Conservation (phyloP, 208 protist genomes). For the Blastocrithidia nonstop region DNA sequence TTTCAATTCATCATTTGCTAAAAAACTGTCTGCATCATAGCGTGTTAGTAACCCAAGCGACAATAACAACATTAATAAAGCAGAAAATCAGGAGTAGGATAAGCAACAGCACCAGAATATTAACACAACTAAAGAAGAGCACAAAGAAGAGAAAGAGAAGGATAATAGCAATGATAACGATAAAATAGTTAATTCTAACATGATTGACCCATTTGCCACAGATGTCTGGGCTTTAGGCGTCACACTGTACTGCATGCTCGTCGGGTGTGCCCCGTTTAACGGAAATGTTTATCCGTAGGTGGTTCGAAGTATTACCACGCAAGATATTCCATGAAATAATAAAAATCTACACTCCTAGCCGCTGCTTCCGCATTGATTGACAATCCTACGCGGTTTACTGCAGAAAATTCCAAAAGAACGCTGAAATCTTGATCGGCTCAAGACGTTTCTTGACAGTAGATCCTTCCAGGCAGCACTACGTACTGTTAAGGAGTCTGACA, state of each 20-base stretch:
- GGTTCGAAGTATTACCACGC: slow-evolving; percentile 14
- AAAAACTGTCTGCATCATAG: too few species aligned
- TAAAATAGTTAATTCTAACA: too few species aligned
- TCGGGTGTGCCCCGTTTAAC: slow-evolving; percentile 49
- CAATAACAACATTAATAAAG: slow-evolving; percentile 1
- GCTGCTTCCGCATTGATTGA: slow-evolving; percentile 22
- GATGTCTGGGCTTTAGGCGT: slow-evolving; percentile 75
- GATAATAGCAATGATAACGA: too few species aligned
- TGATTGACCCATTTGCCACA: slow-evolving; percentile 35
- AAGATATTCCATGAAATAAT: slow-evolving; percentile 25
- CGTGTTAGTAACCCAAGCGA: slow-evolving; percentile 3
- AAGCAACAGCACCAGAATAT: background rate
- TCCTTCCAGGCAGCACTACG: slow-evolving; percentile 16
- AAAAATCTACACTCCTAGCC: slow-evolving; percentile 9
- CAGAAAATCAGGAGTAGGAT: background rate
- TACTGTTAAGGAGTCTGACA: too few species aligned
- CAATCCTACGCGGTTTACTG: slow-evolving; percentile 50
- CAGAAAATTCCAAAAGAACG: slow-evolving; percentile 42
- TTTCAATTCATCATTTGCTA: slow-evolving; percentile 10
- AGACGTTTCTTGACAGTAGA: slow-evolving; percentile 23
- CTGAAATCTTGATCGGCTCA: slow-evolving; percentile 39
- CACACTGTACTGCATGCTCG: slow-evolving; percentile 68
- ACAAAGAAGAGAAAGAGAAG: too few species aligned
- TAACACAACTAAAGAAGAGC: too few species aligned
- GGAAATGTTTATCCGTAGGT: slow-evolving; percentile 28